These are phyloP conservation scores for Pachyrhizus erosus DNA, from an alignment of 306 rosid genomes.

Conservation along the genomic window DNA sequence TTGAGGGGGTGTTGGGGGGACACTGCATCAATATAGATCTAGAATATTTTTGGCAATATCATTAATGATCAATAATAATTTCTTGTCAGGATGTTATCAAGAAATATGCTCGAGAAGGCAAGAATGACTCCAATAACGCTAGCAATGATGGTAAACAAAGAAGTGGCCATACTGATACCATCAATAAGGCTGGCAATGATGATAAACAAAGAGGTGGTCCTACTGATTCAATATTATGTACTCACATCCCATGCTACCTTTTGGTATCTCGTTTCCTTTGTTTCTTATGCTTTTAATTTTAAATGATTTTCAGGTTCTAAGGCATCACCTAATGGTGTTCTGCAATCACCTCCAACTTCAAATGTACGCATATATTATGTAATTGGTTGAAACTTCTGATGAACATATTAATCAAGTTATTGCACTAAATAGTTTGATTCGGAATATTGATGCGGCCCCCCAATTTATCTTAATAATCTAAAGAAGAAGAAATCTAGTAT, in stretches of 20 bases:
- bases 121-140: slow-evolving; percentile 48
- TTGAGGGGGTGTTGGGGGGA: slow-evolving; percentile 7
- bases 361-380: slow-evolving; percentile 59
- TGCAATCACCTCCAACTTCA: slow-evolving; percentile 51
- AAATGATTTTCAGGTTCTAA: slow-evolving; percentile 54
- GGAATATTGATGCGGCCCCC: neutral
- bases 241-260: slow-evolving; percentile 28
- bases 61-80: slow-evolving; percentile 44
- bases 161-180: slow-evolving; percentile 23
- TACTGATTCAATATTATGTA: slow-evolving; percentile 31
- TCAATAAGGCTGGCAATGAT: slow-evolving; percentile 8
- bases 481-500: neutral
- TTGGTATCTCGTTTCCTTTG: slow-evolving; percentile 30
- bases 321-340: slow-evolving; percentile 50
- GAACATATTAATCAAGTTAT: slow-evolving; percentile 10
- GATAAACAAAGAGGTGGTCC: slow-evolving; percentile 50
- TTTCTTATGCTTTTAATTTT: slow-evolving; percentile 24
- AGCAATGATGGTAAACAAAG: slow-evolving; percentile 37
- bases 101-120: slow-evolving; percentile 50
- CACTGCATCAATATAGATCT: slow-evolving; percentile 11
- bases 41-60: slow-evolving; percentile 31
- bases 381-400: slow-evolving; percentile 35
- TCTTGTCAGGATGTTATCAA: slow-evolving; percentile 67
- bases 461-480: slow-evolving; percentile 24
- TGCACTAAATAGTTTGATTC: slow-evolving; percentile 11